Evolutionary conservation across 441 rosid genomes (phyloP).

Genomic region (Brassica balearica): DNA sequence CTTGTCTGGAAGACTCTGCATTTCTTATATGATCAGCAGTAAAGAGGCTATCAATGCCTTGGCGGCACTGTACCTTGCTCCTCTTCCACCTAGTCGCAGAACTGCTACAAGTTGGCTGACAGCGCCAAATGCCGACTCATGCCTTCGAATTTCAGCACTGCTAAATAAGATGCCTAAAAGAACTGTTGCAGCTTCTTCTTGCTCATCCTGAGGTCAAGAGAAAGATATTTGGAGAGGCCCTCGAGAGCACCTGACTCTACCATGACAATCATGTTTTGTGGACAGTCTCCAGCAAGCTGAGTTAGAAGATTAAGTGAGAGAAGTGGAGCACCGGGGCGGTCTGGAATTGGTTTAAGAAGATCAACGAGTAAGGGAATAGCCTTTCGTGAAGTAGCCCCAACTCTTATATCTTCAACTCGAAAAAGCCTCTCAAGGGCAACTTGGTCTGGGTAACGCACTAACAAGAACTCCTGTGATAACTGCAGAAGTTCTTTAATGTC

Average conservation of each 20-base stretch:
- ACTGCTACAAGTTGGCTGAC: constrained; percentile 99
- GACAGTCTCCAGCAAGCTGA: constrained; percentile 95
- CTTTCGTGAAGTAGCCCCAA: constrained; percentile 98
- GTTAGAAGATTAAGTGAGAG: constrained; percentile 92
- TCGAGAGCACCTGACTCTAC: constrained; percentile 98
- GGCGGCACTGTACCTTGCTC: constrained; percentile 98
- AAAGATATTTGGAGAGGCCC: constrained; percentile 96
- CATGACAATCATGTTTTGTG: constrained; percentile 92
- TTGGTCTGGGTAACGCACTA: constrained; percentile 94
- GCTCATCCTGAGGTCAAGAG: constrained; percentile 97
- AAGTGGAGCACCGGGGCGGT: constrained; percentile 99
- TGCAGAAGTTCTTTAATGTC: constrained; percentile 89
- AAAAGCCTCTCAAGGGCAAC: constrained; percentile 99
- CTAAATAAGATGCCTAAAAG: constrained; percentile 89
- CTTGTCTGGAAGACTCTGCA: constrained; percentile 94
- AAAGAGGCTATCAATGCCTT: constrained; percentile 96
- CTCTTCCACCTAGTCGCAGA: constrained; percentile 96
- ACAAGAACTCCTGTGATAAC: constrained; percentile 82
- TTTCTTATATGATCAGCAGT: constrained; percentile 97
- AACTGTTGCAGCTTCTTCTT: constrained; percentile 99
- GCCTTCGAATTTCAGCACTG: constrained; percentile 96
- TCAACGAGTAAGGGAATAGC: constrained; percentile 98
- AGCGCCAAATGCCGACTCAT: constrained; percentile 96
- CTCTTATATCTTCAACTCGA: constrained; percentile 98
- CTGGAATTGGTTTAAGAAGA: constrained; percentile 99